Conservation (phyloP, 495 filamentous ascomycete genomes). For the Saxispiralis lemnorum region DNA sequence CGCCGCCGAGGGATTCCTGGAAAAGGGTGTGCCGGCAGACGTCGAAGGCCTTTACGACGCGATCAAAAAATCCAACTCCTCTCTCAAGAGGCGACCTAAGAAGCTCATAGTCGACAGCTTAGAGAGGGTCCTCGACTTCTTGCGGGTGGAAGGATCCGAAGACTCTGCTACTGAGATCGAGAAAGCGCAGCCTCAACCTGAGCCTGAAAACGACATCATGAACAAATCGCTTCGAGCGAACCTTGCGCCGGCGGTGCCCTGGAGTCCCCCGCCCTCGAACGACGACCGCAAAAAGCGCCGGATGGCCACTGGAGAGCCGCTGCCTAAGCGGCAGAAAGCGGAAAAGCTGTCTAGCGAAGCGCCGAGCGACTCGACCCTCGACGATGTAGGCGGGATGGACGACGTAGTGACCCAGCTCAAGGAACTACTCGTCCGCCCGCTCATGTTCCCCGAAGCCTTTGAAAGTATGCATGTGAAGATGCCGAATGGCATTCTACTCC, state of each 20-base stretch:
- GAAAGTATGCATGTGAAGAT: conserved; percentile 42
- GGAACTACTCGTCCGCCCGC: conserved; percentile 65
- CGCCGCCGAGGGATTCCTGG: conserved; percentile 12
- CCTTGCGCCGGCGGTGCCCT: conserved; percentile 11
- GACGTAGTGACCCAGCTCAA: conserved; percentile 59
- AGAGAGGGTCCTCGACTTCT: conserved; percentile 60
- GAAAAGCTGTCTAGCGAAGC: conserved; percentile 32
- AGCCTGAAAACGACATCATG: conserved; percentile 41
- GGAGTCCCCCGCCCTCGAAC: neutral
- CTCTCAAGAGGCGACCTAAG: conserved; percentile 62
- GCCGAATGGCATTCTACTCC: conserved; percentile 74
- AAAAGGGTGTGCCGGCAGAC: conserved; percentile 35
- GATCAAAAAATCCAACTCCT: conserved; percentile 72
- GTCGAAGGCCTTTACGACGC: conserved; percentile 50
- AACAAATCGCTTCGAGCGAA: conserved; percentile 34
- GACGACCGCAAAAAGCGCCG: conserved; percentile 21
- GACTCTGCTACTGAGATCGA: conserved; percentile 33
- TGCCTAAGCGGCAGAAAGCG: conserved; percentile 35
- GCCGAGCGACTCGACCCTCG: conserved; percentile 56
- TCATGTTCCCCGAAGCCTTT: conserved; percentile 47
- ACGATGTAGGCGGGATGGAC: conserved; percentile 75
- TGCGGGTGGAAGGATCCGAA: conserved; percentile 39
- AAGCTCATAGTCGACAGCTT: conserved; percentile 67
- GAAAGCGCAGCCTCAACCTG: conserved; percentile 22
- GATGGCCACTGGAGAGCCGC: conserved; percentile 50